Evolutionary conservation across 495 filamentous ascomycete genomes (phyloP).

Genomic region (Oidiodendron maius): DNA sequence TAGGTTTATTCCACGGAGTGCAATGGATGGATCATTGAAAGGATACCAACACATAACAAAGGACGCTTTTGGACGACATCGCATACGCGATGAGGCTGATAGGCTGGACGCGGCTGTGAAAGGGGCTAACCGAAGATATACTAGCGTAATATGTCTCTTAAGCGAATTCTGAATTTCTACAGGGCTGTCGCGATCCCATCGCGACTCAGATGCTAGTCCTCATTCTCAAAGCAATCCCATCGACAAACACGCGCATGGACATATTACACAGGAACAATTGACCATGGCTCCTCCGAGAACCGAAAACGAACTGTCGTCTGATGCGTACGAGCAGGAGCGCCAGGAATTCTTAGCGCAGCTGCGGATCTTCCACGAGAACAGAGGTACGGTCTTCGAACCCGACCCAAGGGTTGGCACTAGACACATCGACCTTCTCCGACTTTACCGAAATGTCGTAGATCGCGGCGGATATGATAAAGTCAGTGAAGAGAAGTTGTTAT

Average conservation of each 20-base stretch:
- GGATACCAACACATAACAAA: no score
- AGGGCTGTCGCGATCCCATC: neutral
- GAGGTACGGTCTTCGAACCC: constrained; percentile 65
- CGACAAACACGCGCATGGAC: constrained; percentile 16
- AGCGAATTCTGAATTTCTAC: neutral
- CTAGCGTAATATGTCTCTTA: neutral
- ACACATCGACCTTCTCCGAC: constrained; percentile 61
- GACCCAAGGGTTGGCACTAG: constrained; percentile 68
- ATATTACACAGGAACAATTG: neutral
- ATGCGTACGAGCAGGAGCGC: constrained; percentile 41
- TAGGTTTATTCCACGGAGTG: no score
- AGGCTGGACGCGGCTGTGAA: no score
- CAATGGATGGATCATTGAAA: no score
- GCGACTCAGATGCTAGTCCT: no score
- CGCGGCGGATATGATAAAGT: constrained; percentile 78
- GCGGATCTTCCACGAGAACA: constrained; percentile 58
- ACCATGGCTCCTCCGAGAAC: constrained; percentile 18
- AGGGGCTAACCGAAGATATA: neutral
- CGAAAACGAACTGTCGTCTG: constrained; percentile 4
- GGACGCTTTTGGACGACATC: no score
- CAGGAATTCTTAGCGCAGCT: constrained; percentile 64
- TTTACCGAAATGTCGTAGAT: constrained; percentile 63
- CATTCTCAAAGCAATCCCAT: no score
- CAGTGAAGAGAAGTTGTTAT: constrained; percentile 71
- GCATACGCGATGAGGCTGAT: no score